These are phyloP conservation scores for Populus trichocarpa DNA, from an alignment of 441 rosid species.

Conservation along the genomic window DNA sequence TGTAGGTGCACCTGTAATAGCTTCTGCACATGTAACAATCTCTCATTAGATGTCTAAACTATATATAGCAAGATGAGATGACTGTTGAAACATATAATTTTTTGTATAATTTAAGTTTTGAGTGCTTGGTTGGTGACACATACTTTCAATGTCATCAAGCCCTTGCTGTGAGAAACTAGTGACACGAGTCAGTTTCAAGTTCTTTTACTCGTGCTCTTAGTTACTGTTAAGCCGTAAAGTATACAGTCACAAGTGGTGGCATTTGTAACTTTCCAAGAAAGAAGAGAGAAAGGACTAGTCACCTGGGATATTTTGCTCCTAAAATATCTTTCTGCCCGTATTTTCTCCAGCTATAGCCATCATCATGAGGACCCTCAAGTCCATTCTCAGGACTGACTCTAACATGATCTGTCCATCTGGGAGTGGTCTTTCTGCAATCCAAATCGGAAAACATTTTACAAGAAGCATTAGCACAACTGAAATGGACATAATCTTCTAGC, in stretches of 20 bases:
- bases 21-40: conserved; percentile 47
- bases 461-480: conserved; percentile 2
- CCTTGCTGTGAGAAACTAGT: neutral
- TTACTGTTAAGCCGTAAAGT: neutral
- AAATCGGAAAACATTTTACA: neutral
- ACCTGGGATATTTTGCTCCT: conserved; percentile 92
- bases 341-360: conserved; percentile 92
- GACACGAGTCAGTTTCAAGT: neutral
- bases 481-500: neutral
- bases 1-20: conserved; percentile 81
- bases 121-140: neutral
- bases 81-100: neutral
- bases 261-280: neutral
- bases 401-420: conserved; percentile 61
- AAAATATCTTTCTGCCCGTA: conserved; percentile 93
- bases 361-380: conserved; percentile 66
- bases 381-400: conserved; percentile 47
- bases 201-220: neutral
- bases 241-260: neutral
- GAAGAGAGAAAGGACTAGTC: neutral
- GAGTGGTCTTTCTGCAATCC: conserved; percentile 57
- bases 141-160: neutral
- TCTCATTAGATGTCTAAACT: neutral
- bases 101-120: too few species aligned
- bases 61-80: too few species aligned